Conservation (phyloP, 495 filamentous ascomycete genomes). For the Corynascus novoguineensis region DNA sequence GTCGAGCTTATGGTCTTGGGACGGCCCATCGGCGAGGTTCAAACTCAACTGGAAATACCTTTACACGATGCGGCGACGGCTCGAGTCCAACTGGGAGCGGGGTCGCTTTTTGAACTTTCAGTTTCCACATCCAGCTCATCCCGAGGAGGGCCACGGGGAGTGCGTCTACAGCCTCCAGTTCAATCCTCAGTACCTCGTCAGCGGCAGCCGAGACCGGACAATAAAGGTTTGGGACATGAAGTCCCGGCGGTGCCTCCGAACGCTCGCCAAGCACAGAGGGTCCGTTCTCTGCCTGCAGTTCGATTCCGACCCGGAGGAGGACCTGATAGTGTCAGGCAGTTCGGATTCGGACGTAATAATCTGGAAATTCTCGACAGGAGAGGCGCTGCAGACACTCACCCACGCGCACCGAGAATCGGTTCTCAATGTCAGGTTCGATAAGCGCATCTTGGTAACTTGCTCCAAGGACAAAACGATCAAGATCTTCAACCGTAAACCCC, state of each 20-base stretch:
- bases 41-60: slow-evolving; percentile 78
- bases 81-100: slow-evolving; percentile 88
- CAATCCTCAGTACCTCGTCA: slow-evolving; percentile 78
- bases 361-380: slow-evolving; percentile 88
- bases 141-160: slow-evolving; percentile 79
- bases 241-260: slow-evolving; percentile 68
- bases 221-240: slow-evolving; percentile 87
- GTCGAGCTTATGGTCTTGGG: slow-evolving; percentile 40
- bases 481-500: slow-evolving; percentile 76
- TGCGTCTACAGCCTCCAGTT: slow-evolving; percentile 96
- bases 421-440: slow-evolving; percentile 90
- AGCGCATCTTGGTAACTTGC: slow-evolving; percentile 86
- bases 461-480: slow-evolving; percentile 97
- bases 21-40: slow-evolving; percentile 39
- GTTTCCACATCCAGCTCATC: slow-evolving; percentile 74
- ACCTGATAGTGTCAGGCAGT: slow-evolving; percentile 88
- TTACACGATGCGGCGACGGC: slow-evolving; percentile 75
- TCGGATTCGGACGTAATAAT: slow-evolving; percentile 85
- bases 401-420: slow-evolving; percentile 85
- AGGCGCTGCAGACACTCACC: slow-evolving; percentile 64
- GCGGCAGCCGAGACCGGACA: slow-evolving; percentile 83
- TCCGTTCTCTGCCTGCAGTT: slow-evolving; percentile 96
- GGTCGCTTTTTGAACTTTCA: slow-evolving; percentile 81
- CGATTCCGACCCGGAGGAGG: slow-evolving; percentile 83
- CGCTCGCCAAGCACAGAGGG: slow-evolving; percentile 69